Conservation (phyloP, 768 basidiomycete species). For the Gloeostereum incarnatum region DNA sequence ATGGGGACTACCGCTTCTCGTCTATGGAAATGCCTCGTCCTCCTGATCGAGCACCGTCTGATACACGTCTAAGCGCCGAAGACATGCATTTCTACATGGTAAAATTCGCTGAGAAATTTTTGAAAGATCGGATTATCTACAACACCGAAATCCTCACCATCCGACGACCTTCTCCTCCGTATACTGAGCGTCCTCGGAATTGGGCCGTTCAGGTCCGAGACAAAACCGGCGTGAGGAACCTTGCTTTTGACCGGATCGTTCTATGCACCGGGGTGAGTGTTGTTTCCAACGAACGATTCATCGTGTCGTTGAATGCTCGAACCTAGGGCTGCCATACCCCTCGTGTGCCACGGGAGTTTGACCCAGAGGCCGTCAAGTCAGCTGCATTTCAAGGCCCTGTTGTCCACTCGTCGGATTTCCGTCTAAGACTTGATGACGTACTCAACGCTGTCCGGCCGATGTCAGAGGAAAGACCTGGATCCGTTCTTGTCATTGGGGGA, state of each 20-base stretch:
- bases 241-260: constrained; percentile 37
- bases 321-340: constrained; percentile 48
- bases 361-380: constrained; percentile 21
- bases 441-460: constrained; percentile 18
- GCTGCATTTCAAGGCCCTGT: constrained; percentile 35
- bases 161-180: constrained; percentile 15
- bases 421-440: constrained; percentile 30
- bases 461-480: constrained; percentile 11
- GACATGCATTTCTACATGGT: constrained; percentile 52
- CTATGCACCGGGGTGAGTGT: constrained; percentile 46
- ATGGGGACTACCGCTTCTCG: constrained; percentile 57
- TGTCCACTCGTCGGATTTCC: constrained; percentile 44
- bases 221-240: constrained; percentile 7
- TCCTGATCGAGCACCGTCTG: constrained; percentile 18
- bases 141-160: constrained; percentile 39
- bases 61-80: constrained; percentile 40
- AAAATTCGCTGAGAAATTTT: constrained; percentile 34
- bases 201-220: constrained; percentile 40
- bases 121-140: constrained; percentile 34
- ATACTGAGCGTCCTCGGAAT: constrained; percentile 14
- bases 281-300: not conserved
- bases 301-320: not conserved
- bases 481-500: constrained; percentile 47
- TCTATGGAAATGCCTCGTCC: constrained; percentile 42
- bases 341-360: constrained; percentile 31